Conservation (phyloP, 345 rosid genomes). For the Salix exigua region DNA sequence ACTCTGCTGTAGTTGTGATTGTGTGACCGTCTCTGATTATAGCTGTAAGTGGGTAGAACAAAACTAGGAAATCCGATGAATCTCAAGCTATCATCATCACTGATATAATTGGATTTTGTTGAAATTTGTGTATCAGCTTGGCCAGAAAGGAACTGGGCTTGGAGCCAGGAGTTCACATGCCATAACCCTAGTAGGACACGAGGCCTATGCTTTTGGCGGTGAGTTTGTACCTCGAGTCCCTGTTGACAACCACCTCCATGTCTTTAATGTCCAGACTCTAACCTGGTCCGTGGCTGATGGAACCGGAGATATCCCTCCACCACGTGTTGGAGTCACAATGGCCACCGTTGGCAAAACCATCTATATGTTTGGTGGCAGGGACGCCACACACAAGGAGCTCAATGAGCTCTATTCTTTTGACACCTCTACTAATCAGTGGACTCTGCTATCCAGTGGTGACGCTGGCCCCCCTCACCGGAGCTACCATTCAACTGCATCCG, state of each 20-base stretch:
- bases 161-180: constrained; percentile 97
- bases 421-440: constrained; percentile 56
- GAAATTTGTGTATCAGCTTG: constrained; percentile 42
- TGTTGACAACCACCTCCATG: constrained; percentile 70
- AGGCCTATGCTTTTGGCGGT: constrained; percentile 76
- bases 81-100: neutral
- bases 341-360: constrained; percentile 53
- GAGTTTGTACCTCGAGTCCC: constrained; percentile 83
- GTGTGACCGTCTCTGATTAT: too few species aligned
- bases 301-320: constrained; percentile 74
- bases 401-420: constrained; percentile 71
- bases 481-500: constrained; percentile 64
- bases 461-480: constrained; percentile 68
- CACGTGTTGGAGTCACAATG: constrained; percentile 87
- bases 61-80: too few species aligned
- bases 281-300: constrained; percentile 61
- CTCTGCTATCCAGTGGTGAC: constrained; percentile 51
- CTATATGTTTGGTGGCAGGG: constrained; percentile 82
- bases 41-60: too few species aligned
- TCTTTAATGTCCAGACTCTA: constrained; percentile 52
- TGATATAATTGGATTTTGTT: neutral
- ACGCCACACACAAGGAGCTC: constrained; percentile 59
- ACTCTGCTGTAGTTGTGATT: too few species aligned
- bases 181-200: constrained; percentile 55
- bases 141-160: constrained; percentile 70